These are phyloP conservation scores for Erodium moschatum DNA, from an alignment of 441 rosid species.

Conservation along the genomic window DNA sequence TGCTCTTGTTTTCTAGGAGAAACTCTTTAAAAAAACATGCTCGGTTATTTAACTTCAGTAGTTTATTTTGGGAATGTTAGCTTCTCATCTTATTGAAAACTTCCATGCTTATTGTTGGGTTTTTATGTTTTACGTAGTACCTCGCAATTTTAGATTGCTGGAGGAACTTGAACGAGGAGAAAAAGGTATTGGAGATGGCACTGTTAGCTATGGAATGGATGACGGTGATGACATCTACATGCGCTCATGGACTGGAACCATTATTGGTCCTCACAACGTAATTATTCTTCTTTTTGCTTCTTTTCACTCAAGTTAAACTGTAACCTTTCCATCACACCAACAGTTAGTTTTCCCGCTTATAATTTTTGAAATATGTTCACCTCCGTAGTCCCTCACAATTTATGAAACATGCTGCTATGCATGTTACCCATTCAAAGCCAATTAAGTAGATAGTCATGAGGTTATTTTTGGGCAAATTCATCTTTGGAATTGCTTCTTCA, in stretches of 20 bases:
- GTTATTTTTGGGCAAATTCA: not conserved
- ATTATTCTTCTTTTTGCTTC: slow-evolving; percentile 9
- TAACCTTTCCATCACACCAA: not conserved
- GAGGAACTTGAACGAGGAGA: slow-evolving; percentile 99
- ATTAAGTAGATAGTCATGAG: not conserved
- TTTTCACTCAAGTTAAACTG: not conserved
- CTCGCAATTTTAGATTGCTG: slow-evolving; percentile 82
- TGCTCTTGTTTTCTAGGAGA: no score
- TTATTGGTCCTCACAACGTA: slow-evolving; percentile 97
- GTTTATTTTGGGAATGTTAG: not conserved
- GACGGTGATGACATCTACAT: slow-evolving; percentile 95
- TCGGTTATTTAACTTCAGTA: no score
- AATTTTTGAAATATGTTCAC: not conserved
- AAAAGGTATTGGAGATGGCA: slow-evolving; percentile 48
- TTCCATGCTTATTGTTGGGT: slow-evolving; percentile 6
- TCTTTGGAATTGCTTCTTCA: not conserved
- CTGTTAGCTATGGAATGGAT: slow-evolving; percentile 78
- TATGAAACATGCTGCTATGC: not conserved
- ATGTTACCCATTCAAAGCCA: not conserved
- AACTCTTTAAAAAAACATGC: no score
- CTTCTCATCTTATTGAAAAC: slow-evolving; percentile 1
- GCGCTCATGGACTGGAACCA: slow-evolving; percentile 99
- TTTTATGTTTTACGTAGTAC: slow-evolving; percentile 41
- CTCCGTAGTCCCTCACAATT: not conserved
- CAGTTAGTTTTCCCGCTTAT: not conserved